A percentile compares a stretch with the other conserved stretches of the same genome.
Evolutionary conservation across 1,284 basidiomycete genomes (phyloP).

Genomic region (Fomitopsis betulina): DNA sequence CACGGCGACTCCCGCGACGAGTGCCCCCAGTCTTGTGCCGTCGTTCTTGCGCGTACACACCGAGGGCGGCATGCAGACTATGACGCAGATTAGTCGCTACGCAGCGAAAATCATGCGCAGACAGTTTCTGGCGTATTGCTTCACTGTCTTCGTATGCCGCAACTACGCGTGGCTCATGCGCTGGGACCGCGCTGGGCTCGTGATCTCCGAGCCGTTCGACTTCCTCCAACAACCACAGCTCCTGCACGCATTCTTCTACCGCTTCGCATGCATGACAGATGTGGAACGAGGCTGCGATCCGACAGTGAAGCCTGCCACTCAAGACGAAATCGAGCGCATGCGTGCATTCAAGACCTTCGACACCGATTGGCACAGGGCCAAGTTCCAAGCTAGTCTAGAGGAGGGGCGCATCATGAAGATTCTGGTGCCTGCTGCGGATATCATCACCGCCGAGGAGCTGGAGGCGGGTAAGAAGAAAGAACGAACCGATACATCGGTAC

Average conservation of each 20-base stretch:
- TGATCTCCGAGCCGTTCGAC: constrained; percentile 11
- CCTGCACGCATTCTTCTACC: constrained; percentile 11
- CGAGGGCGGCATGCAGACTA: too few species aligned
- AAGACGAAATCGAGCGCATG: neutral
- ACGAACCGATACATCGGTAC: neutral
- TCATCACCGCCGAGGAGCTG: neutral
- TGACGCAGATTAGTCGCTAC: neutral
- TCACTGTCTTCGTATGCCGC: constrained; percentile 11
- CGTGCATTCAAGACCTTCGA: neutral
- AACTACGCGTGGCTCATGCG: constrained; percentile 11
- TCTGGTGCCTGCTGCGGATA: neutral
- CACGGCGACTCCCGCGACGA: too few species aligned
- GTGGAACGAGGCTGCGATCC: constrained; percentile 12
- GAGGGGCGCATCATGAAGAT: neutral
- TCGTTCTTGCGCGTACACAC: too few species aligned
- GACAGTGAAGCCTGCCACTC: neutral
- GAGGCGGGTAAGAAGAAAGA: neutral
- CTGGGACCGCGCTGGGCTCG: constrained; percentile 14
- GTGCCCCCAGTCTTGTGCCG: too few species aligned
- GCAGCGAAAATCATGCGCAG: neutral
- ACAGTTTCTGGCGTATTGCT: constrained; percentile 11
- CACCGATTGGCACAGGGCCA: too few species aligned
- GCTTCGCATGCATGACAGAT: constrained; percentile 6
- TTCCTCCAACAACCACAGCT: constrained; percentile 4
- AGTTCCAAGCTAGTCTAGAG: too few species aligned